Evolutionary conservation across 1,284 basidiomycete species (phyloP), one percentile per base, ranked within the genome.

Genomic region (Phellinidium pouzarii): DNA sequence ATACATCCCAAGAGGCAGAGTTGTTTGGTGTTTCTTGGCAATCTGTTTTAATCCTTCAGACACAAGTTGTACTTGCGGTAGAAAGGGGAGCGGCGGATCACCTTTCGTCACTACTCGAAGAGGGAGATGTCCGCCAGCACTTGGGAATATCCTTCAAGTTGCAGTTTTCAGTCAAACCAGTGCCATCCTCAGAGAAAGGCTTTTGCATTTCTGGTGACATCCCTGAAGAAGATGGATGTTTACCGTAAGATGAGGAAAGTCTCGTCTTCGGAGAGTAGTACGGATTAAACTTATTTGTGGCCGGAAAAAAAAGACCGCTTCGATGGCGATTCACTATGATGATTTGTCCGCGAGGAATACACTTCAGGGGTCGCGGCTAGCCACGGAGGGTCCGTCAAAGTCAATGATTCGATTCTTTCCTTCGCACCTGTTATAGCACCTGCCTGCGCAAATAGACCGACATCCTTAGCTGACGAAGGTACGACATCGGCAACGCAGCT

Each of bases 331-430:
- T 34, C 31, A 34, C 7, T 20, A 26, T n/a, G 14, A 11, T 29
- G 22, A 25, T 14, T 19, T 17, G 27, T 76, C 50, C 84, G 69
- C 57, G 71, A 79, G 14, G 64, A 56, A 48, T 76, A 70, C 6
- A 68, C 65, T 26, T 64, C 65, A 12, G 67, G 59, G n/a, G 36
- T 22, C 40, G 26, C 37, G 20, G 26, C 20, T 31, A 22, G 40
- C 36, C 23, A 31, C 8, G n/a, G n/a, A 17, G 36, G 20, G 19
- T 14, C 2, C 31, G 14, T 34, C 9, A 14, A 34, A 34, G 31
- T 11, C 31, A 8, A 11, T 14, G 14, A 34, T 34, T 34, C 31
- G 2, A 14, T 8, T 34, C 31, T 8, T 34, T 8, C 31, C 31
- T 14, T 34, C 31, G 31, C 31, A 14, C 31, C 31, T 34, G 14